Base-by-base conservation (phyloP, 495 filamentous ascomycete genomes). In the Daldinia caldariorum region DNA sequence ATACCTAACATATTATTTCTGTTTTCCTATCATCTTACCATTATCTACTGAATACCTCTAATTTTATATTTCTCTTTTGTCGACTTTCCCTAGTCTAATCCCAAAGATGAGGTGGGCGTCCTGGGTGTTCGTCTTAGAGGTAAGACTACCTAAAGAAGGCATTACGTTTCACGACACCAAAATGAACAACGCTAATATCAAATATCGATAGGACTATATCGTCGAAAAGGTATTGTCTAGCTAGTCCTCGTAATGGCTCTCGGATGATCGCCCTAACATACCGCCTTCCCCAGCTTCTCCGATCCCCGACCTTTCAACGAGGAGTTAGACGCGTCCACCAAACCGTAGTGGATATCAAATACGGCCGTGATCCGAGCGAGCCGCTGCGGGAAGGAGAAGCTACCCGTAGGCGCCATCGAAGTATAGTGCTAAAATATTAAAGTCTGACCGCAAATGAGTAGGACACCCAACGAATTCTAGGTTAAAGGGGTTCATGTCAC, bases 301-400 rank as follows among this genome's bases (percentile, higher is more conserved):
- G 72, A 34, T 77, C 73, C 32, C 77, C 76, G 1, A 14, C 56
- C 6, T 83, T 83, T 64, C 82, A 82, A 43, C 76, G 74, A 50
- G 78, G 77, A 32, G 82, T 83, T 26, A 76, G 73, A 37, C 69
- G 76, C 4, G 78, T 83, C 34, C 81, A 83, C 34, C 72, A 73
- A 9, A 74, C 69, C 6, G 74, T 83, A 22, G 63, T 83, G 35
- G 77, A 83, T 38, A 39, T 72, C n/a, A 72, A 76, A 41, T 54
- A 82, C 53, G 82, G 79, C 7, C 78, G 81, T 5, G 69, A 82
- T 57, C 81, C 81, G 9, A 74, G 66, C 63, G 82, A 83, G 32
- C 81, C 82, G 31, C 43, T 83, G 9, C 69, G 76, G 12, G 77
- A 70, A 14, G 82, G 82, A 22, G 82, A 83, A 49, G 82, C 82